Base-by-base conservation (phyloP, 768 basidiomycete genomes). In the Tephrocybe rancida region DNA sequence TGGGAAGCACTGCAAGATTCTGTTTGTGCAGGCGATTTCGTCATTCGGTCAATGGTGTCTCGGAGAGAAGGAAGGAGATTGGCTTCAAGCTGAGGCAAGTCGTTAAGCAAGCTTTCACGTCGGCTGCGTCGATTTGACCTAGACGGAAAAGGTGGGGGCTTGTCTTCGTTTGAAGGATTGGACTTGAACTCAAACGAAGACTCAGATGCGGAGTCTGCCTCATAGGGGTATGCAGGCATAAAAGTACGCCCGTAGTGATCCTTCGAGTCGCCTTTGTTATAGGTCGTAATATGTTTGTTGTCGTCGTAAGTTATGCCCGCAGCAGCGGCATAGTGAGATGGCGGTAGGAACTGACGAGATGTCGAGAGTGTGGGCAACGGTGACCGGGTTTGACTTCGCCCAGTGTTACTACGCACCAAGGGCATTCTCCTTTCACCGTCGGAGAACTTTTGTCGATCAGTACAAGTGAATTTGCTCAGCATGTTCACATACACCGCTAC, bases 21-120 rank as follows among this genome's bases (percentile, higher is more conserved):
- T 55, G 52, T 49, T 51, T 68, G 68, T 35, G 73, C 73, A 1
- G 82, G 80, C 13, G 77, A 71, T 47, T 78, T 73, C 2, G 88
- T 90, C 88, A 90, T 91, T 42, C 82, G 80, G 59, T 86, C 80
- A 32, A 91, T 78, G 0, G 88, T 91, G 51, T 90, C 88, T 37
- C 82, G 76, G 30, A 91, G 72, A 16, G 87, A 85, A 8, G 88
- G 88, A 32, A 90, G 66, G 3, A 90, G 73, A 24, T 87, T 81
- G 0, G 81, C 72, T 57, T 91, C 88, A 26, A 88, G 65, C 24
- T 84, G 71, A 5, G 85, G 82, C 3, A 88, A 68, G 47, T 82
- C 82, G 10, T 69, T 73, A 16, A 82, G 67, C 48, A 80, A 72
- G 56, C 78, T 82, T 57, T 72, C 68, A 30, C 70, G 70, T 49